Conservation (phyloP, 2,329 filamentous ascomycete species). For the Ilyonectria mors-panacis region DNA sequence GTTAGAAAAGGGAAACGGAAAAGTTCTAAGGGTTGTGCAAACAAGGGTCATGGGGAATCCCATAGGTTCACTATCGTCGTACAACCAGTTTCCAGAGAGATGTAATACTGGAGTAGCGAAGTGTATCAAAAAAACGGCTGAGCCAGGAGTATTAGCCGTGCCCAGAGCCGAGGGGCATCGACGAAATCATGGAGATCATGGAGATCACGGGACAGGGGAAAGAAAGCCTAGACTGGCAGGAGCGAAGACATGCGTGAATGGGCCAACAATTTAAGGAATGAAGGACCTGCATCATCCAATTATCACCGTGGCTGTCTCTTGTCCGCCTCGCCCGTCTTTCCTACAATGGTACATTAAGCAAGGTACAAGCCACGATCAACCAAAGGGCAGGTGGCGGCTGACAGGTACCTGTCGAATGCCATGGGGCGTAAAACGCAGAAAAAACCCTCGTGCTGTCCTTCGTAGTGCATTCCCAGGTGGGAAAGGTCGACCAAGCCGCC, state of each 20-base stretch:
- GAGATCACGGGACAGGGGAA: conserved; percentile 20
- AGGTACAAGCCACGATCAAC: neutral
- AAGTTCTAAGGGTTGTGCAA: neutral
- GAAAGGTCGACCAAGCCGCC: neutral
- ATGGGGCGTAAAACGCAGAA: neutral
- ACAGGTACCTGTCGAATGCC: neutral
- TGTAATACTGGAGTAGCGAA: neutral
- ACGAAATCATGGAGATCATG: conserved; percentile 13
- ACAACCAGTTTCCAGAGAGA: neutral
- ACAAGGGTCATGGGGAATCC: neutral
- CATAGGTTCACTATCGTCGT: neutral
- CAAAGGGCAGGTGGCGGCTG: neutral
- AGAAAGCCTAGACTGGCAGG: conserved; percentile 9
- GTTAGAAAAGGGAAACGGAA: neutral
- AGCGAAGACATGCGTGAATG: conserved; percentile 5
- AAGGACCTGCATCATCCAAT: neutral
- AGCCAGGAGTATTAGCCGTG: neutral
- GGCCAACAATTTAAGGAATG: neutral
- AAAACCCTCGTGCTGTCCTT: neutral
- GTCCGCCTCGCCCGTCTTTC: neutral
- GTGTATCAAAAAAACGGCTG: neutral
- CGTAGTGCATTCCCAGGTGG: neutral
- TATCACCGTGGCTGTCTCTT: neutral
- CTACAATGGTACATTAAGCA: neutral
- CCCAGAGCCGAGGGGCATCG: neutral